Base-by-base conservation (phyloP, 192 early-diverging fungal genomes). In the Linnemannia exigua region DNA sequence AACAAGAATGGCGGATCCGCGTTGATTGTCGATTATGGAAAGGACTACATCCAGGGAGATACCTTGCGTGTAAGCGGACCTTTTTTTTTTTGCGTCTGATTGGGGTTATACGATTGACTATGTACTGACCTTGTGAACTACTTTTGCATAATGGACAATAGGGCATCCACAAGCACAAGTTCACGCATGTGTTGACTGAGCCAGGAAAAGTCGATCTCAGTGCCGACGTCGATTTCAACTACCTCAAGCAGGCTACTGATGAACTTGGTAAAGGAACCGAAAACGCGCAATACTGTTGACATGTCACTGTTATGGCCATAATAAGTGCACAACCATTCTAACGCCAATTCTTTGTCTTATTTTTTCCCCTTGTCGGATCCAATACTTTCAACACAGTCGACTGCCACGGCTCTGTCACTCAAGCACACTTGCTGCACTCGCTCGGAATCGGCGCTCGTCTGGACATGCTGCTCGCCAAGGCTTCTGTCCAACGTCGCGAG, bases 191-290 rank as follows among this genome's bases (percentile, higher is more conserved):
- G 3, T 90, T 99, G n/a, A 93, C 90, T 41, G 76, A 87, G 15
- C 98, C 98, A 11, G 98, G 98, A 7, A 91, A 92, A 3, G 91
- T 93, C 44, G 98, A 99, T 91, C 88, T 99, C 33, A 98, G 95
- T 61, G 95, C 93, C 1, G 95, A 99, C 88, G 98, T 99, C 1
- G 96, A 99, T 77, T 99, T 99, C 88, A 79, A 90, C 33, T 91
- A 92, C 70, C 79, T 97, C 52, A 92, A 92, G 61, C 85, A 89
- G n/a, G 93, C 93, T 0, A 88, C 90, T 35, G 85, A 82, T 52
- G 79, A 81, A 44, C 72, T 79, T 44, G 91, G 88, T 83, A 79
- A 88, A 61, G 5, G 46, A 61, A 37, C 47, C 66, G 44, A 48
- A 77, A 82, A n/a, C n/a, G 70, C 74, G 72, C 19, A 3, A 22